phyloP scores from a whole-genome alignment of 345 rosid genomes.

The Euphorbia peplus region DNA sequence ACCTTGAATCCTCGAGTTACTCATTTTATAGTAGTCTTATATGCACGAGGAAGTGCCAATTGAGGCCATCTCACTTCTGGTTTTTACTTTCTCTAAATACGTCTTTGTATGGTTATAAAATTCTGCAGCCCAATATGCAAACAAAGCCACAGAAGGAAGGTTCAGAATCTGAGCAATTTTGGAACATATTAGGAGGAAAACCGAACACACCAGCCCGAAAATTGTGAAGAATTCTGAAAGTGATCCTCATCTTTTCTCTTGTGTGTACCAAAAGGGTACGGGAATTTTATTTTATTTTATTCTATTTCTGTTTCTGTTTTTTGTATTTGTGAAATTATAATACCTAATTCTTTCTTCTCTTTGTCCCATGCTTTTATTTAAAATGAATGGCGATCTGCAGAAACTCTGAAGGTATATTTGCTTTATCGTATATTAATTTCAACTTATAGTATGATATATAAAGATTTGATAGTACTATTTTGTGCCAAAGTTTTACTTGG shows the following conservation, averaged over 20 bases:
- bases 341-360: conserved; percentile 19
- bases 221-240: conserved; percentile 67
- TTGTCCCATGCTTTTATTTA: conserved; percentile 18
- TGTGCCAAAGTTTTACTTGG: background rate
- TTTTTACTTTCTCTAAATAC: background rate
- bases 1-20: too few species aligned
- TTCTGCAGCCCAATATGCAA: conserved; percentile 77
- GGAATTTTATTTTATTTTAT: background rate
- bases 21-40: background rate
- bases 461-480: too few species aligned
- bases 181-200: conserved; percentile 85
- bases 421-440: conserved; percentile 15
- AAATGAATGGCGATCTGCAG: conserved; percentile 46
- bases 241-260: conserved; percentile 93
- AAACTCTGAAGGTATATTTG: conserved; percentile 71
- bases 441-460: background rate
- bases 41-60: conserved; percentile 4
- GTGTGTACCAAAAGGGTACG: conserved; percentile 69
- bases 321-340: conserved; percentile 18
- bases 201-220: conserved; percentile 77
- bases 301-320: conserved; percentile 1
- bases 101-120: conserved; percentile 21
- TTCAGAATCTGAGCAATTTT: conserved; percentile 82
- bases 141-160: conserved; percentile 91
- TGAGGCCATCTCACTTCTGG: conserved; percentile 12